Evolutionary conservation across 371 early-diverging fungal species (phyloP).

Genomic region (Mycotypha africana): DNA sequence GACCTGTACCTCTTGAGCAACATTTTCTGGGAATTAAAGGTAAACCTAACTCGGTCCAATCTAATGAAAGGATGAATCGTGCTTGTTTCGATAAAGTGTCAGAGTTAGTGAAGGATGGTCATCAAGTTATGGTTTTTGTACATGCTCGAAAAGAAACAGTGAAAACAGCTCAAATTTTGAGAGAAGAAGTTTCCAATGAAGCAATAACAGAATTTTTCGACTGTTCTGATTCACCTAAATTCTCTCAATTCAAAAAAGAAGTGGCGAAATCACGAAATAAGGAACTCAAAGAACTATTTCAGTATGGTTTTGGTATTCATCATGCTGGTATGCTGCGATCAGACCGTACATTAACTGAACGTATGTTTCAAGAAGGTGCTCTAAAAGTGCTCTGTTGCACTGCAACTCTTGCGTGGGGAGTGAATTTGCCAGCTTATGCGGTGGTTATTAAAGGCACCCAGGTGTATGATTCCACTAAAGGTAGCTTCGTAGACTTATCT

Average conservation of each 20-base stretch:
- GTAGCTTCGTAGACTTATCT: slow-evolving; percentile 88
- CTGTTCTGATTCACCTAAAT: slow-evolving; percentile 23
- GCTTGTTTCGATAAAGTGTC: slow-evolving; percentile 85
- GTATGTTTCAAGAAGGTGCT: slow-evolving; percentile 86
- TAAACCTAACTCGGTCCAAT: slow-evolving; percentile 65
- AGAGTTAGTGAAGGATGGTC: slow-evolving; percentile 70
- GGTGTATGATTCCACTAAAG: slow-evolving; percentile 93
- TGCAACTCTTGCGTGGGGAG: slow-evolving; percentile 99
- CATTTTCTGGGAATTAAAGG: slow-evolving; percentile 93
- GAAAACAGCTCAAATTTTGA: slow-evolving; percentile 81
- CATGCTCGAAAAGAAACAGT: slow-evolving; percentile 97
- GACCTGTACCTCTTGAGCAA: slow-evolving; percentile 95
- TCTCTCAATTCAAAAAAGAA: slow-evolving; percentile 25
- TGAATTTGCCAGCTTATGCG: slow-evolving; percentile 98
- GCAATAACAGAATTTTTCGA: slow-evolving; percentile 45
- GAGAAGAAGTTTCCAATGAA: slow-evolving; percentile 67
- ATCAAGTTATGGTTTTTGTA: slow-evolving; percentile 99
- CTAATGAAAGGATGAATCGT: slow-evolving; percentile 69
- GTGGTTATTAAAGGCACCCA: slow-evolving; percentile 99
- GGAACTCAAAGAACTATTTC: slow-evolving; percentile 83
- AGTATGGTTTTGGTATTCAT: slow-evolving; percentile 92
- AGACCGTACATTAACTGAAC: slow-evolving; percentile 88
- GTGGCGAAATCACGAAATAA: slow-evolving; percentile 69
- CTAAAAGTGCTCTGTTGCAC: slow-evolving; percentile 96
- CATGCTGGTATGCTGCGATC: slow-evolving; percentile 96